phyloP scores from a whole-genome alignment of 2,329 filamentous ascomycete genomes.

The Sporothrix brunneoviolacea region DNA sequence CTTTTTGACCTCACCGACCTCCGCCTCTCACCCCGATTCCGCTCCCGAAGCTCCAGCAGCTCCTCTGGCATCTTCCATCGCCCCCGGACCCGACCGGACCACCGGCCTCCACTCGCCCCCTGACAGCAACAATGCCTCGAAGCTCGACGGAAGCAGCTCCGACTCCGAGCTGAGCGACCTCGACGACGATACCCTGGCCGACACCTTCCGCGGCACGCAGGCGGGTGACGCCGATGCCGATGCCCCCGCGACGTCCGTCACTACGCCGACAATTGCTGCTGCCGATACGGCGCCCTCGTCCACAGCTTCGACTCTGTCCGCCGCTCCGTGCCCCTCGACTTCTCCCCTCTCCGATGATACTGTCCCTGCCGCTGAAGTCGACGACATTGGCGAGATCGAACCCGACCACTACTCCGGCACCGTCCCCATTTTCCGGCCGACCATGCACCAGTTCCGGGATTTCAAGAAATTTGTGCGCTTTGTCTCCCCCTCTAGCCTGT shows the following conservation, averaged over 20 bases:
- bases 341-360: constrained; percentile 14
- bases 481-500: neutral
- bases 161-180: constrained; percentile 63
- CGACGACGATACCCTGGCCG: constrained; percentile 49
- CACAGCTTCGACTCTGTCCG: neutral
- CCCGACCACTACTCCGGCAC: constrained; percentile 88
- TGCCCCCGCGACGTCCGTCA: constrained; percentile 13
- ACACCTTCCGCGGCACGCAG: constrained; percentile 23
- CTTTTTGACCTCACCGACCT: neutral
- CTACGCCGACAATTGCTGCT: constrained; percentile 9
- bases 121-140: constrained; percentile 55
- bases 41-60: constrained; percentile 17
- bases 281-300: neutral
- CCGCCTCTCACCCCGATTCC: constrained; percentile 1
- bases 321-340: constrained; percentile 5
- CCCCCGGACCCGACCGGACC: constrained; percentile 25
- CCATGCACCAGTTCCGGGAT: constrained; percentile 89
- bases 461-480: constrained; percentile 78
- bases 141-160: constrained; percentile 45
- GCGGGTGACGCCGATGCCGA: constrained; percentile 20
- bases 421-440: constrained; percentile 91
- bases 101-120: constrained; percentile 56
- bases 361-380: constrained; percentile 15
- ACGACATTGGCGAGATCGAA: constrained; percentile 67
- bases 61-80: constrained; percentile 9